Evolutionary conservation across 768 basidiomycete genomes (phyloP), one percentile per base, ranked within the genome.

Genomic region (Cyclocybe cylindracea): DNA sequence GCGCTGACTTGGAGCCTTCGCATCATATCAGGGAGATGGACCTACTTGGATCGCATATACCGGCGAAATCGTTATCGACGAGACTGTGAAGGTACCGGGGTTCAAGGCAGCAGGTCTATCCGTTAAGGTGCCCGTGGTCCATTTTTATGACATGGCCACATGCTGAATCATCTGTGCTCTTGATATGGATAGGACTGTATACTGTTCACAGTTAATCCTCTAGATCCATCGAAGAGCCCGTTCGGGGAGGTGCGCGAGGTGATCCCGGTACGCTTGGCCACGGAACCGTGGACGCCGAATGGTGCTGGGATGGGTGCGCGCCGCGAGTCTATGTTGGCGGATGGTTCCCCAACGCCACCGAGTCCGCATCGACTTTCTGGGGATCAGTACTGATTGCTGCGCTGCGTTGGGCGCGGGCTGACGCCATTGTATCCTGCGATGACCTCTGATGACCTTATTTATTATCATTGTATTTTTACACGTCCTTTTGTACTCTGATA

Each of bases 81-180:
- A 74, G 3, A 61, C 69, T 7, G 67, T 85, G 46, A 79, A 74
- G 46, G 70, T 85, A 10, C 70, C 78, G n/a, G 85, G 84, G 0
- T 90, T 91, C 66, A 82, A 66, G 60, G 83, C 85, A 3, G 78
- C 80, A 16, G 87, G 86, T 7, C 71, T 91, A 32, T 76, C 71
- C 7, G 79, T 89, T 39, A 81, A 82, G 74, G 87, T 87, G 63
- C 36, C 72, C 43, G 16, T 38, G 24, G 13, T n/a, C 9, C 13
- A 32, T 29, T 39, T 31, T 18, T 19, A 18, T 33, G 24, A 24
- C 24, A 40, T 37, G 16, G 35, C 35, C 33, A n/a, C 19, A 29
- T 52, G 32, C 14, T 39, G 37, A 33, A 5, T 43, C 16, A 33
- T n/a, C 19, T 19, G 7, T 16, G 18, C 18, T 33, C 8, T 39